Conservation (phyloP, 1,284 basidiomycete species). For the Sporisorium exsertum region DNA sequence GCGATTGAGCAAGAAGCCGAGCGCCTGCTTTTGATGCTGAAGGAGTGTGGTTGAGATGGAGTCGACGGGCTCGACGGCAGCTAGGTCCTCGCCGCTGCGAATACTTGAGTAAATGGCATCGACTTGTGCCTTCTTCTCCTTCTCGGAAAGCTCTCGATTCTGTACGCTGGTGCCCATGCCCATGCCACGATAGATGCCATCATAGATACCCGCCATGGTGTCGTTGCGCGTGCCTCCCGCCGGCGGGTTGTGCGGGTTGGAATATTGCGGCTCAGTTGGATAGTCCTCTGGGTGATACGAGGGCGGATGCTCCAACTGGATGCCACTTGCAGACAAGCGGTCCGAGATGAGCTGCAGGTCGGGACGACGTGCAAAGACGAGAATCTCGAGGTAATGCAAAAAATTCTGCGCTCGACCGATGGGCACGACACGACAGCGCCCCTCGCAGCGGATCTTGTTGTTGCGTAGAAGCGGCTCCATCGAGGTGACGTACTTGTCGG, state of each 20-base stretch:
- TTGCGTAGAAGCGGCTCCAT: constrained; percentile 43
- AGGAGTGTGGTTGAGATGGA: constrained; percentile 90
- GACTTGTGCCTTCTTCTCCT: constrained; percentile 91
- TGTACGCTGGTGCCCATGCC: constrained; percentile 44
- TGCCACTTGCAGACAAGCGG: constrained; percentile 77
- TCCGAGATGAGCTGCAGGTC: constrained; percentile 85
- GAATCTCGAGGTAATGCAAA: constrained; percentile 83
- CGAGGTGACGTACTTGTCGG: constrained; percentile 47
- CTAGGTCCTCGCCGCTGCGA: constrained; percentile 85
- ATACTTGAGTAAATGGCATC: constrained; percentile 92
- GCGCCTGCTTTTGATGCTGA: constrained; percentile 96
- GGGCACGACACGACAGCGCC: constrained; percentile 51
- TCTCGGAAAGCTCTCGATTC: constrained; percentile 72
- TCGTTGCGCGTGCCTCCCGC: constrained; percentile 35
- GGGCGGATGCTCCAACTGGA: constrained; percentile 84
- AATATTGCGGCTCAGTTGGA: constrained; percentile 76
- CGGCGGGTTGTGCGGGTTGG: constrained; percentile 79
- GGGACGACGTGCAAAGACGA: constrained; percentile 91
- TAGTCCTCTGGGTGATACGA: constrained; percentile 75
- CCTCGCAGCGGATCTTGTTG: constrained; percentile 51
- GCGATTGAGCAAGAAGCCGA: constrained; percentile 94
- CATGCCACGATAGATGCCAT: constrained; percentile 70
- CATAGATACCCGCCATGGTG: constrained; percentile 14
- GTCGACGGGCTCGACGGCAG: constrained; percentile 81
- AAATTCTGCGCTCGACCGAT: constrained; percentile 45